Conservation (phyloP, 176 grass and related monocot genomes). For the Eremochloa ophiuroides region DNA sequence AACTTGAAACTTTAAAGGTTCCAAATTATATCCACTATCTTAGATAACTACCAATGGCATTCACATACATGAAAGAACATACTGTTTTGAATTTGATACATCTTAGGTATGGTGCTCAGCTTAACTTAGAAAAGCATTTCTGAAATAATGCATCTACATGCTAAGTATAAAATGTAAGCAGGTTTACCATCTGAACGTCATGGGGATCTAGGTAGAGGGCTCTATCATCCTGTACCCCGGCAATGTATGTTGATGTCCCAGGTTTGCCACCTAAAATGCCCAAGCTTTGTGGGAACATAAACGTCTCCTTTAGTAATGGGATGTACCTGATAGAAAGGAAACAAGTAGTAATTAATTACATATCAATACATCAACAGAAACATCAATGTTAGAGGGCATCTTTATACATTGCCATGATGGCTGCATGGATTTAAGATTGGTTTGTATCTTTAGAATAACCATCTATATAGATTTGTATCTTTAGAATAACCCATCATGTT, state of each 20-base stretch:
- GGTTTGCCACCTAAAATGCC: conserved; percentile 99
- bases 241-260: conserved; percentile 90
- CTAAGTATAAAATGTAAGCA: background rate
- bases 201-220: conserved; percentile 93
- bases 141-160: background rate
- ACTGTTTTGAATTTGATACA: background rate
- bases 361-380: conserved; percentile 11
- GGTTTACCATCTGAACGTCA: conserved; percentile 74
- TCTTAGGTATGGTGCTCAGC: background rate
- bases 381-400: background rate
- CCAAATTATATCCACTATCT: background rate
- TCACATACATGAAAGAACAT: conserved; percentile 1
- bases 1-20: background rate
- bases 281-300: conserved; percentile 95
- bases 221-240: conserved; percentile 91
- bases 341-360: background rate
- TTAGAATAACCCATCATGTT: background rate
- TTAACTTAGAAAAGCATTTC: background rate
- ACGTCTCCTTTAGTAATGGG: conserved; percentile 85
- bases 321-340: conserved; percentile 64
- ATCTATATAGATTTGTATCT: conserved; percentile 14
- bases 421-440: background rate
- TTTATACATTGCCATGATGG: background rate
- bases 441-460: background rate
- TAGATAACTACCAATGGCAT: conserved; percentile 1